A percentile compares a stretch with the other conserved stretches of the same genome.
Evolutionary conservation across 129 eudicot species (phyloP).

Genomic region (Artemisia annua): DNA sequence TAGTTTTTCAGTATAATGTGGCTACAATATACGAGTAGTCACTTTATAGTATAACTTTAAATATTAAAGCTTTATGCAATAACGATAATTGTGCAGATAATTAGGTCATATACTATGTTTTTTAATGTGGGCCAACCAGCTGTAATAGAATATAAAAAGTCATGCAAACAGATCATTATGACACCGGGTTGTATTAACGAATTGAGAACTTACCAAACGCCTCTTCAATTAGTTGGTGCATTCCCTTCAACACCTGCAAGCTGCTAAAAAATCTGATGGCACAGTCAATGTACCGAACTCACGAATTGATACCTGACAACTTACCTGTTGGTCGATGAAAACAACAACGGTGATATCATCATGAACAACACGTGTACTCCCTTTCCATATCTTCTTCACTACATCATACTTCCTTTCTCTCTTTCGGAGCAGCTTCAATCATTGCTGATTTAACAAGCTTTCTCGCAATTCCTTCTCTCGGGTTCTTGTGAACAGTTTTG

Average conservation of each 20-base stretch:
- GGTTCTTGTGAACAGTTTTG: conserved; percentile 60
- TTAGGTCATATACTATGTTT: no score
- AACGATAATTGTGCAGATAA: no score
- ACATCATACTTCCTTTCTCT: conserved; percentile 47
- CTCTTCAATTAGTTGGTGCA: background rate
- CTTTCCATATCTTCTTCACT: conserved; percentile 49
- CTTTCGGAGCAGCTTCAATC: conserved; percentile 53
- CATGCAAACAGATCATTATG: no score
- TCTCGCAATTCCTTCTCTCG: conserved; percentile 79
- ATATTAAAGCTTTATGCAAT: no score
- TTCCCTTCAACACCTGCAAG: conserved; percentile 1
- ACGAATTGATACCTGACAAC: conserved; percentile 44
- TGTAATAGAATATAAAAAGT: no score
- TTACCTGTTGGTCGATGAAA: conserved; percentile 53
- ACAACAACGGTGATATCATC: conserved; percentile 73
- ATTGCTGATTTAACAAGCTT: conserved; percentile 60
- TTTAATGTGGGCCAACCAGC: no score
- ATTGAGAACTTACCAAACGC: background rate
- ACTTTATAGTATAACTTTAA: no score
- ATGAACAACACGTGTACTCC: conserved; percentile 55
- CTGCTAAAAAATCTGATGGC: conserved; percentile 51
- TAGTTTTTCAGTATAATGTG: no score
- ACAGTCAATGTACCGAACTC: conserved; percentile 55
- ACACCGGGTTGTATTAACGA: no score
- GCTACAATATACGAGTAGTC: no score